These are phyloP conservation scores for Friedmanniomyces endolithicus DNA, from an alignment of 495 filamentous ascomycete genomes.

Conservation along the genomic window DNA sequence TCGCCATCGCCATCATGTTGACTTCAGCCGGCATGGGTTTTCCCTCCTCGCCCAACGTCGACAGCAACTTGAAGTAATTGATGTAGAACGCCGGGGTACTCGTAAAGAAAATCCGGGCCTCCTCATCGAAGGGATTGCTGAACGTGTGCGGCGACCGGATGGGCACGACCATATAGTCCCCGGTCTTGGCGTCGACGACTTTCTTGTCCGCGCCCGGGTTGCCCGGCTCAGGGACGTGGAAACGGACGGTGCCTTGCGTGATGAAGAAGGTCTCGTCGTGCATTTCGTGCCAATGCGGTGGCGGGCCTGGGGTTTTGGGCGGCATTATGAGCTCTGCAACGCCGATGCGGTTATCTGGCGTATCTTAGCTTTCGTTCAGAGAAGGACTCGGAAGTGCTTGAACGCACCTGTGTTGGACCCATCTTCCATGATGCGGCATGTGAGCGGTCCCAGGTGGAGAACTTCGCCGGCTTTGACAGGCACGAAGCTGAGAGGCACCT, in stretches of 20 bases:
- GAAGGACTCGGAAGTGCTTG: too few species aligned
- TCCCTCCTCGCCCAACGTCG: constrained; percentile 27
- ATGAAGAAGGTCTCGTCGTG: constrained; percentile 47
- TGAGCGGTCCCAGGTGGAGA: constrained; percentile 29
- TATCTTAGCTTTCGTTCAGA: background rate
- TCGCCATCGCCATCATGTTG: constrained; percentile 32
- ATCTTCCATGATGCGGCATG: constrained; percentile 38
- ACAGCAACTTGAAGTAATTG: constrained; percentile 39
- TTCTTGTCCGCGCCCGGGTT: constrained; percentile 17
- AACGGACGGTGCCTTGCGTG: constrained; percentile 35
- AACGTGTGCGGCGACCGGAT: constrained; percentile 42
- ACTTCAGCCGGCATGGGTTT: constrained; percentile 29
- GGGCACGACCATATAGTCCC: constrained; percentile 42
- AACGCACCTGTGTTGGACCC: constrained; percentile 30
- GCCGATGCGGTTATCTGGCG: constrained; percentile 38
- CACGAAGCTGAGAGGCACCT: constrained; percentile 31
- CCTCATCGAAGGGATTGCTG: constrained; percentile 41
- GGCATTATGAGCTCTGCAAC: constrained; percentile 37
- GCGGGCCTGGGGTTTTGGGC: constrained; percentile 36
- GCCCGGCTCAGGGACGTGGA: constrained; percentile 32
- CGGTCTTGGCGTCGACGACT: constrained; percentile 35
- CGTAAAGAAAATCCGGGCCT: constrained; percentile 44
- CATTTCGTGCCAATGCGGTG: constrained; percentile 37
- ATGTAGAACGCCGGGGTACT: constrained; percentile 42
- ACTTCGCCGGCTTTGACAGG: constrained; percentile 30